A percentile compares a stretch with the other conserved stretches of the same genome.
Evolutionary conservation across 1,284 basidiomycete species (phyloP).

Genomic region (Boletellus dicymbophilus): DNA sequence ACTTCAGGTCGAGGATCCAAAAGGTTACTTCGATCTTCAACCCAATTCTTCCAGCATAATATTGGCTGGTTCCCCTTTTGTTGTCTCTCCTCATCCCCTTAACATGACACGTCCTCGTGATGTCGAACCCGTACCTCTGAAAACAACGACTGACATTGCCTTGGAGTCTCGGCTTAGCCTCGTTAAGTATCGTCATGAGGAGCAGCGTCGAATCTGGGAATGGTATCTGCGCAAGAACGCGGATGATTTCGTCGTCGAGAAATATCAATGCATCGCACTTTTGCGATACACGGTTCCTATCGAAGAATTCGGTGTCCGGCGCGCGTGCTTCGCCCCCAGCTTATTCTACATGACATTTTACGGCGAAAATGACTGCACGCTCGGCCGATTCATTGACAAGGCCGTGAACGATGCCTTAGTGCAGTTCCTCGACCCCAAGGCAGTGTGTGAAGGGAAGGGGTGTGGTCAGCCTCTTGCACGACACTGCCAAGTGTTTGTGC

Average conservation of each 20-base stretch:
- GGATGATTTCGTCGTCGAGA: constrained; percentile 88
- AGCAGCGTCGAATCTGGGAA: constrained; percentile 88
- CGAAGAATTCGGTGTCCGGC: constrained; percentile 60
- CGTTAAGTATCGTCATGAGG: constrained; percentile 78
- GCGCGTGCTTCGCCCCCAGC: constrained; percentile 70
- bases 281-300: constrained; percentile 77
- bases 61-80: constrained; percentile 24
- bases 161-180: constrained; percentile 72
- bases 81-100: constrained; percentile 30
- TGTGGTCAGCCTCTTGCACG: constrained; percentile 83
- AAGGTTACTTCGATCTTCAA: constrained; percentile 46
- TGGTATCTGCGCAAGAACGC: constrained; percentile 85
- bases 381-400: constrained; percentile 91
- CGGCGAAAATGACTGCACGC: constrained; percentile 88
- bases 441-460: constrained; percentile 78
- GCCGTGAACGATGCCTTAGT: constrained; percentile 70
- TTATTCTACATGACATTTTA: constrained; percentile 87
- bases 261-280: constrained; percentile 87
- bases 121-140: constrained; percentile 47
- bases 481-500: constrained; percentile 89
- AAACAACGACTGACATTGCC: constrained; percentile 59
- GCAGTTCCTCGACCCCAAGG: constrained; percentile 70
- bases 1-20: constrained; percentile 28
- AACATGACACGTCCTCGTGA: constrained; percentile 33
- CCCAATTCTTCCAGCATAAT: constrained; percentile 27